A percentile compares a stretch with the other conserved stretches of the same genome.
Evolutionary conservation across 73 alveolate genomes (phyloP).

Genomic region (Stentor roeselii): DNA sequence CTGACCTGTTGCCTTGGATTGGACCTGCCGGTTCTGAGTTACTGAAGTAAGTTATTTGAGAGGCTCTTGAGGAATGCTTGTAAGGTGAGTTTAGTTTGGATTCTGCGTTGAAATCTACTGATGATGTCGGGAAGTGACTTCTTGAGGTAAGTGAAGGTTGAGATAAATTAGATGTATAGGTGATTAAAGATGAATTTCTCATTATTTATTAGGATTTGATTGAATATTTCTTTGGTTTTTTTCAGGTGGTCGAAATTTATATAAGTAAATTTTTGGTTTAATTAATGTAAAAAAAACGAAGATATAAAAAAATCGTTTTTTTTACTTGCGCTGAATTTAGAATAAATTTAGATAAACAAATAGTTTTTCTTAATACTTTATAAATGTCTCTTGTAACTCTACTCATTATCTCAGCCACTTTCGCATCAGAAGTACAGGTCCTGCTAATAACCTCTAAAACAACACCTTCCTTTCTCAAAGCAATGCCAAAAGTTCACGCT

Average conservation of each 20-base stretch:
- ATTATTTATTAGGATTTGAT: background rate
- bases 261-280: background rate
- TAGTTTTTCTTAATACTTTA: background rate
- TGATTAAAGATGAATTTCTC: background rate
- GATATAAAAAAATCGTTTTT: too few relatives aligned
- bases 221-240: background rate
- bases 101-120: too few relatives aligned
- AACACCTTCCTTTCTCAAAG: background rate
- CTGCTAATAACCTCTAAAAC: background rate
- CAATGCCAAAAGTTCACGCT: background rate
- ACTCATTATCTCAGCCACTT: too few relatives aligned
- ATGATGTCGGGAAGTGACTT: too few relatives aligned
- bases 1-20: too few relatives aligned
- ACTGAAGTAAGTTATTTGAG: too few relatives aligned
- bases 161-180: too few relatives aligned
- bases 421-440: background rate
- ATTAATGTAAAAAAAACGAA: too few relatives aligned
- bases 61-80: too few relatives aligned
- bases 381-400: background rate
- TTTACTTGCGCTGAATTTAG: background rate
- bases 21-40: too few relatives aligned
- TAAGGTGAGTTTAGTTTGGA: too few relatives aligned
- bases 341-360: background rate
- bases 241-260: background rate
- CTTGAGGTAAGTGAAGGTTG: too few relatives aligned